A percentile compares a stretch with the other conserved stretches of the same genome.
phyloP scores from a whole-genome alignment of 2,329 filamentous ascomycete genomes.

The Colletotrichum brevisporum region DNA sequence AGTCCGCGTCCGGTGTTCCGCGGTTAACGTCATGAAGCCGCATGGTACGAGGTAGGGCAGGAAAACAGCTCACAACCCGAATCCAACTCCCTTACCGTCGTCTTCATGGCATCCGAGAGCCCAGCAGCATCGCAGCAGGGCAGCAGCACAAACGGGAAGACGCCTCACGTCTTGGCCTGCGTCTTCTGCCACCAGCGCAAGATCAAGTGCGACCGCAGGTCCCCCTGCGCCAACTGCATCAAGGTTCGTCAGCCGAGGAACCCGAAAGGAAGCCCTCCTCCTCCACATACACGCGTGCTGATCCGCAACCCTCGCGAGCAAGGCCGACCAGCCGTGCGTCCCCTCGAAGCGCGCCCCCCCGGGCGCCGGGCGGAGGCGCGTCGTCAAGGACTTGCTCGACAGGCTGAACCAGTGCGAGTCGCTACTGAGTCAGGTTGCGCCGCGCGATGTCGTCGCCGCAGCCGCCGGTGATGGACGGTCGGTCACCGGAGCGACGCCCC shows the following conservation, averaged over 20 bases:
- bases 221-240: slow-evolving; percentile 66
- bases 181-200: slow-evolving; percentile 73
- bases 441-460: slow-evolving; percentile 11
- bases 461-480: slow-evolving; percentile 6
- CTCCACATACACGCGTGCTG: slow-evolving; percentile 56
- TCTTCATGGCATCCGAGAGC: slow-evolving; percentile 29
- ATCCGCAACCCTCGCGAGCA: slow-evolving; percentile 62
- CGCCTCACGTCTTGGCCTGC: slow-evolving; percentile 51
- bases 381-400: slow-evolving; percentile 25
- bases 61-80: no score
- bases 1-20: neutral
- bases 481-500: neutral
- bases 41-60: neutral
- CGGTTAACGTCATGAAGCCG: slow-evolving; percentile 13
- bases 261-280: neutral
- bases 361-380: slow-evolving; percentile 22
- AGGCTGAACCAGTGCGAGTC: slow-evolving; percentile 32
- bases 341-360: slow-evolving; percentile 31
- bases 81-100: neutral
- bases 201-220: slow-evolving; percentile 73
- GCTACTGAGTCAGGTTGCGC: slow-evolving; percentile 28
- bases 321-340: slow-evolving; percentile 37
- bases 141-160: slow-evolving; percentile 15
- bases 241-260: slow-evolving; percentile 46
- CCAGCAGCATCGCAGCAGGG: slow-evolving; percentile 12